Evolutionary conservation across 306 rosid genomes (phyloP).

Genomic region (Quercus wislizeni): DNA sequence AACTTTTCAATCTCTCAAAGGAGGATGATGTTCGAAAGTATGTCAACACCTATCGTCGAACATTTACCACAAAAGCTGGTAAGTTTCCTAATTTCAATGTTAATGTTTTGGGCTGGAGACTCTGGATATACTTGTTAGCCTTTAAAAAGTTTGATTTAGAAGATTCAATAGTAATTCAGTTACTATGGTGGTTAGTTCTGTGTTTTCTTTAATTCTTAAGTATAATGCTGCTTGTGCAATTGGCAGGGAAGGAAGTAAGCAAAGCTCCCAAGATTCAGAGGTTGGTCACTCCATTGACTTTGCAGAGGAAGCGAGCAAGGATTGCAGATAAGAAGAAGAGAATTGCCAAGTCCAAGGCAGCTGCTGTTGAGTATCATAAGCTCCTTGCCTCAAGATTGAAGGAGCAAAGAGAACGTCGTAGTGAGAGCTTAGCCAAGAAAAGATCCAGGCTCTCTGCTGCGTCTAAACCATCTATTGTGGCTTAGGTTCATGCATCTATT

Average conservation of each 20-base stretch:
- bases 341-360: slow-evolving; percentile 52
- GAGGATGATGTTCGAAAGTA: slow-evolving; percentile 64
- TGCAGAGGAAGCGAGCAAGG: slow-evolving; percentile 60
- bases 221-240: neutral
- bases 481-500: slow-evolving; percentile 15
- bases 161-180: neutral
- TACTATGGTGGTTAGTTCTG: neutral
- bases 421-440: slow-evolving; percentile 64
- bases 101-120: neutral
- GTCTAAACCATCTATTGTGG: slow-evolving; percentile 45
- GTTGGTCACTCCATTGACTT: slow-evolving; percentile 59
- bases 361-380: slow-evolving; percentile 62
- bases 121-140: neutral
- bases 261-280: slow-evolving; percentile 71
- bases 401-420: slow-evolving; percentile 65
- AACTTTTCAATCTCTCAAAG: slow-evolving; percentile 59
- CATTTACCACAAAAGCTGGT: slow-evolving; percentile 48
- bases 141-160: neutral
- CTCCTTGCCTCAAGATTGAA: slow-evolving; percentile 58
- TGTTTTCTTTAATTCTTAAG: neutral
- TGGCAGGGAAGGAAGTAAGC: slow-evolving; percentile 51
- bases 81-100: neutral
- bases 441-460: slow-evolving; percentile 64
- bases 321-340: slow-evolving; percentile 62
- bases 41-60: slow-evolving; percentile 60